Conservation (phyloP, 768 basidiomycete species). For the Gymnopilus dilepis region DNA sequence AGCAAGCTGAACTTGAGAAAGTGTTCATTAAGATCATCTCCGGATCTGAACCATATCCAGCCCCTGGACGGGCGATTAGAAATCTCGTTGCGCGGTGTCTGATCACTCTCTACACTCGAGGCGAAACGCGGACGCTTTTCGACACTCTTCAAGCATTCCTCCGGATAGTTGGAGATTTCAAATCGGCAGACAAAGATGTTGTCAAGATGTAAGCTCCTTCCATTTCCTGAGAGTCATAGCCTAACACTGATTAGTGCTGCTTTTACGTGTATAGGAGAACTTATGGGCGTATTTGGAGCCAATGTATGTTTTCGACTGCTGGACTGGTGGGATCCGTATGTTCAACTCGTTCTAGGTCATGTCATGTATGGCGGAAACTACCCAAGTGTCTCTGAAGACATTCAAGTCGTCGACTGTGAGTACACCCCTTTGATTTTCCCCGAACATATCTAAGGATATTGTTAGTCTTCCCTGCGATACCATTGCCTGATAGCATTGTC, state of each 20-base stretch:
- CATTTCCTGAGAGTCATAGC: neutral
- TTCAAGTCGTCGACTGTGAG: slow-evolving; percentile 76
- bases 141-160: slow-evolving; percentile 84
- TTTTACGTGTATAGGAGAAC: slow-evolving; percentile 85
- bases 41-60: slow-evolving; percentile 69
- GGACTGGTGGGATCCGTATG: neutral
- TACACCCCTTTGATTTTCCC: slow-evolving; percentile 7
- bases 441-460: slow-evolving; percentile 5
- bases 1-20: slow-evolving; percentile 66
- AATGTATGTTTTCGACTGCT: slow-evolving; percentile 59
- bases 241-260: slow-evolving; percentile 61
- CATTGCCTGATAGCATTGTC: slow-evolving; percentile 78
- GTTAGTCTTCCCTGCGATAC: slow-evolving; percentile 79
- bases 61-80: slow-evolving; percentile 86
- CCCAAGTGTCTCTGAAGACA: slow-evolving; percentile 66
- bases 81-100: slow-evolving; percentile 82
- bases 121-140: slow-evolving; percentile 85
- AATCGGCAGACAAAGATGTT: slow-evolving; percentile 64
- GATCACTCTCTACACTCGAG: slow-evolving; percentile 71
- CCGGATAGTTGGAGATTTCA: slow-evolving; percentile 75
- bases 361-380: slow-evolving; percentile 92
- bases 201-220: slow-evolving; percentile 63
- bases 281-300: slow-evolving; percentile 84
- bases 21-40: slow-evolving; percentile 71
- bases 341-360: slow-evolving; percentile 67